Evolutionary conservation across 1,139 yeast genomes (phyloP).

Genomic region (Starmera stellimalicola): DNA sequence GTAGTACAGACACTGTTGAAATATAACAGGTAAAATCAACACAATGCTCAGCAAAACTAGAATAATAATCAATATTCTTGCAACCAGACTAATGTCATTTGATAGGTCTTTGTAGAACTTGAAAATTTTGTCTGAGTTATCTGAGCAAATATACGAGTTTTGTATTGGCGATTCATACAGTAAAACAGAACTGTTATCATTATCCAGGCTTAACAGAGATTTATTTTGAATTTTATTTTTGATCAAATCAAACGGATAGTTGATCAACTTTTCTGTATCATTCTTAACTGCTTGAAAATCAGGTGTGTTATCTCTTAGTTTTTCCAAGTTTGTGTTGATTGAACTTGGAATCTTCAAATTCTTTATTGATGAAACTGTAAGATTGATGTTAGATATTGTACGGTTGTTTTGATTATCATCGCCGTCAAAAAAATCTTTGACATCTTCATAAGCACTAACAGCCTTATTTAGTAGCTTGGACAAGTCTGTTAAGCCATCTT

Average conservation of each 20-base stretch:
- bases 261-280: constrained; percentile 35
- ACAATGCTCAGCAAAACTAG: constrained; percentile 30
- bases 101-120: constrained; percentile 25
- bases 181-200: constrained; percentile 12
- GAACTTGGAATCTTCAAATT: constrained; percentile 55
- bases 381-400: constrained; percentile 36
- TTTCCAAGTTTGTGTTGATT: constrained; percentile 43
- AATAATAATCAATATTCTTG: constrained; percentile 30
- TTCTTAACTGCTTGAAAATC: constrained; percentile 47
- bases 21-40: constrained; percentile 32
- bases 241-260: constrained; percentile 44
- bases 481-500: constrained; percentile 49
- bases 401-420: constrained; percentile 24
- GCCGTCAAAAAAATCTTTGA: constrained; percentile 49
- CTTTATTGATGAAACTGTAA: constrained; percentile 47
- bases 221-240: constrained; percentile 28
- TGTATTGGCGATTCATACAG: constrained; percentile 22
- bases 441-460: constrained; percentile 32
- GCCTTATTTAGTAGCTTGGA: constrained; percentile 43
- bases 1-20: constrained; percentile 43
- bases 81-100: constrained; percentile 23
- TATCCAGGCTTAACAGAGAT: too few relatives aligned
- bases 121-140: constrained; percentile 19
- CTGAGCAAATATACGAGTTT: constrained; percentile 17
- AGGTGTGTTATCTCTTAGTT: constrained; percentile 41